Conservation (phyloP, 2,329 filamentous ascomycete genomes). For the Emericellopsis cladophorae region DNA sequence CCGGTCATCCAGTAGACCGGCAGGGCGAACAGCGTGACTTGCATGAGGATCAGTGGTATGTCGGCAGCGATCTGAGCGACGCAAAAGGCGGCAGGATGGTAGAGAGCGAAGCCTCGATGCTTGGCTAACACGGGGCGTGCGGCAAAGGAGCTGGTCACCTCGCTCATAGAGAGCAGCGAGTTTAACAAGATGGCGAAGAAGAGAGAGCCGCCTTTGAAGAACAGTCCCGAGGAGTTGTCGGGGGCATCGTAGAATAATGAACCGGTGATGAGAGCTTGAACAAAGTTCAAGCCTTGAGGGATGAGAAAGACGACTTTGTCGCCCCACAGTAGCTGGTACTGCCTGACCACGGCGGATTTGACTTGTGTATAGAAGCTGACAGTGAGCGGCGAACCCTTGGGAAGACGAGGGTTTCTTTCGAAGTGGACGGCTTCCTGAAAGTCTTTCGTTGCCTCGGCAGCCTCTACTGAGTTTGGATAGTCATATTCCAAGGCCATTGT, state of each 20-base stretch:
- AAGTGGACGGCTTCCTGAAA: constrained; percentile 24
- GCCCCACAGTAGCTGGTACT: constrained; percentile 54
- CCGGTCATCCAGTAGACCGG: constrained; percentile 19
- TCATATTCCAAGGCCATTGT: constrained; percentile 41
- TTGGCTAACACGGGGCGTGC: constrained; percentile 16
- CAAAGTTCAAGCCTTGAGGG: constrained; percentile 44
- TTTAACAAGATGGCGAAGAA: constrained; percentile 55
- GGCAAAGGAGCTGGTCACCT: constrained; percentile 16
- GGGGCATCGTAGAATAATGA: constrained; percentile 57
- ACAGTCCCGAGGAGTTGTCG: constrained; percentile 43
- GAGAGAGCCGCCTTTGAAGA: constrained; percentile 49
- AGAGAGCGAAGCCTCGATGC: constrained; percentile 18
- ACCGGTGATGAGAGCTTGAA: constrained; percentile 49
- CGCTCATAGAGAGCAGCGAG: constrained; percentile 37
- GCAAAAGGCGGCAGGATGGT: constrained; percentile 17
- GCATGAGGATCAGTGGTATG: constrained; percentile 32
- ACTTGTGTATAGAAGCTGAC: constrained; percentile 42
- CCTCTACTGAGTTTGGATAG: constrained; percentile 37
- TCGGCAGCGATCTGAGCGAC: constrained; percentile 25
- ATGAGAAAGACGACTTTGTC: constrained; percentile 51
- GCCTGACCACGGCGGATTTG: constrained; percentile 37
- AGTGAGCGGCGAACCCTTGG: constrained; percentile 37
- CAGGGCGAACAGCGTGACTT: constrained; percentile 37
- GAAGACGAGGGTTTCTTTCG: constrained; percentile 41
- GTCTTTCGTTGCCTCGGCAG: constrained; percentile 32